Percentiles rank a stretch among this genome's conserved stretches.
Evolutionary conservation across 23 red algal genomes (phyloP).

Genomic region (Gracilaria gracilis): DNA sequence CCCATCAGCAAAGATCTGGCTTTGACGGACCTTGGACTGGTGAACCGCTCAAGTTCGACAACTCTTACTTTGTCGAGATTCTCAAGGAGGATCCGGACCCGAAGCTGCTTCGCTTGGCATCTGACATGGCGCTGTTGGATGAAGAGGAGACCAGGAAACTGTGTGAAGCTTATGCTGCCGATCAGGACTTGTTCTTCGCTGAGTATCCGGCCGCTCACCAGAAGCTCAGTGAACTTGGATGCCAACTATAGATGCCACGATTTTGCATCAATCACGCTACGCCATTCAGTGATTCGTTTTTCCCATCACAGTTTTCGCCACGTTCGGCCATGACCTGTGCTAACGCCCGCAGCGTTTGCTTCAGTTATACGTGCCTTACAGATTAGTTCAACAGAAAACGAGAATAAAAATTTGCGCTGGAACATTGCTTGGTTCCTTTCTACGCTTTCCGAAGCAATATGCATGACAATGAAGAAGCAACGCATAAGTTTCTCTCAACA

Average conservation of each 20-base stretch:
- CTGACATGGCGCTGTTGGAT: slow-evolving; percentile 84
- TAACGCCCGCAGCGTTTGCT: background rate
- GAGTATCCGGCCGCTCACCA: slow-evolving; percentile 86
- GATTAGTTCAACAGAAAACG: background rate
- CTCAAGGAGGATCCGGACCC: slow-evolving; percentile 85
- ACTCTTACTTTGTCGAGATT: slow-evolving; percentile 85
- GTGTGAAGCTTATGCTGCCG: slow-evolving; percentile 80
- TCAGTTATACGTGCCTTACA: background rate
- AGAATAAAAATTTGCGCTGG: background rate
- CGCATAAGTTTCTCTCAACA: background rate
- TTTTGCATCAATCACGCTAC: too few species aligned
- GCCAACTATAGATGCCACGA: background rate
- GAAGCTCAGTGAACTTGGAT: slow-evolving; percentile 95
- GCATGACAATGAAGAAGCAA: background rate
- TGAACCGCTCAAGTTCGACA: slow-evolving; percentile 86
- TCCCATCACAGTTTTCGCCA: too few species aligned
- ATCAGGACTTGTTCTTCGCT: slow-evolving; percentile 89
- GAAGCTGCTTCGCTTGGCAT: slow-evolving; percentile 75
- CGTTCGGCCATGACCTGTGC: too few species aligned
- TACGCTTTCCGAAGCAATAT: background rate
- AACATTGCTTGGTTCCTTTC: background rate
- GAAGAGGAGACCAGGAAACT: slow-evolving; percentile 73
- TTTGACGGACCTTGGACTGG: slow-evolving; percentile 88
- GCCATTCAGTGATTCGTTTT: too few species aligned
- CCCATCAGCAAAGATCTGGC: slow-evolving; percentile 75